These are phyloP conservation scores for Skeletonema menzelii DNA, from an alignment of 108 stramenopile genomes.

Conservation along the genomic window DNA sequence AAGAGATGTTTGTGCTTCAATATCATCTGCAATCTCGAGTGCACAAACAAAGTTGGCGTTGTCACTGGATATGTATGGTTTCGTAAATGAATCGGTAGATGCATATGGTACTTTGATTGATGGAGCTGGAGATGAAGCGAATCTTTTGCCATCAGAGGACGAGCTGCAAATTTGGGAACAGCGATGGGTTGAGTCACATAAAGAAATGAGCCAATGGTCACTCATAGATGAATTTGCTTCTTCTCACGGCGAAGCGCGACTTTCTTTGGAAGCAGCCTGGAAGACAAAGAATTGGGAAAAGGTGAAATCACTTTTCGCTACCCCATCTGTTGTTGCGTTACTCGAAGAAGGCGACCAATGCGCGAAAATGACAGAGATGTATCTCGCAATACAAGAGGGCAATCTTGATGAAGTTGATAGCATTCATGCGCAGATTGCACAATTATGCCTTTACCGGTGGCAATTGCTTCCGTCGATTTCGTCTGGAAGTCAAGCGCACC, in stretches of 20 bases:
- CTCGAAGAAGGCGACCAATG: constrained; percentile 67
- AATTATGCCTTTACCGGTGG: constrained; percentile 78
- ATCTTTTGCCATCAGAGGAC: constrained; percentile 48
- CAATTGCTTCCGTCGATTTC: constrained; percentile 63
- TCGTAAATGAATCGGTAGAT: constrained; percentile 65
- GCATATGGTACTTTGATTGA: constrained; percentile 65
- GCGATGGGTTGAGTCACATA: constrained; percentile 86
- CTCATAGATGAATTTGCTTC: constrained; percentile 82
- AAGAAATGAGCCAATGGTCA: constrained; percentile 85
- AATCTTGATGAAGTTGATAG: constrained; percentile 88
- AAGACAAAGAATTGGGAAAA: constrained; percentile 88
- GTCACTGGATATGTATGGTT: constrained; percentile 75
- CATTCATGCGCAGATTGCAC: constrained; percentile 84
- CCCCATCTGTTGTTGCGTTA: constrained; percentile 56
- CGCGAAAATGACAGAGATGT: constrained; percentile 78
- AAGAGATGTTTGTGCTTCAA: constrained; percentile 43
- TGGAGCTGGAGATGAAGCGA: constrained; percentile 7
- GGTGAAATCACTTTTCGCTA: constrained; percentile 54
- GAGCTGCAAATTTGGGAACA: constrained; percentile 92
- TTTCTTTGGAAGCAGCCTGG: constrained; percentile 91
- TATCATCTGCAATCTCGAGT: constrained; percentile 52
- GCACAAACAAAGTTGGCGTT: constrained; percentile 57
- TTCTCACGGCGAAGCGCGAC: constrained; percentile 48
- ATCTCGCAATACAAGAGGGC: constrained; percentile 80
- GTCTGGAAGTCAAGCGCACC: constrained; percentile 74